These are phyloP conservation scores for Capsella rubella DNA, from an alignment of 441 rosid genomes.

Conservation along the genomic window DNA sequence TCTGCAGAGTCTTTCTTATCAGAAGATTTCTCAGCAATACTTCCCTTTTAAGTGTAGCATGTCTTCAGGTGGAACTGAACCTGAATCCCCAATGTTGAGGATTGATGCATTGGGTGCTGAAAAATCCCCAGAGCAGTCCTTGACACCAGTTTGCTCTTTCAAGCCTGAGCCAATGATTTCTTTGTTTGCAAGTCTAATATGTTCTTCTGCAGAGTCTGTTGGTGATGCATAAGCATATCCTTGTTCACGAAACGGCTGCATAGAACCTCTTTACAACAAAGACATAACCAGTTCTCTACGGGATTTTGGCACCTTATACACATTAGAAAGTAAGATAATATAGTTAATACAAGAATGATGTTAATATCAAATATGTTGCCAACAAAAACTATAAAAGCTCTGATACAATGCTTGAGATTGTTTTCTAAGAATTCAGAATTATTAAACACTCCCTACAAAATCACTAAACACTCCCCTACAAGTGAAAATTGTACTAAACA, in stretches of 20 bases:
- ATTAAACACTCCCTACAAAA: too few species aligned
- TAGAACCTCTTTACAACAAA: slow-evolving; percentile 82
- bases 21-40: neutral
- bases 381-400: neutral
- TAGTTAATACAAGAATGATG: neutral
- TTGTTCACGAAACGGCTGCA: slow-evolving; percentile 93
- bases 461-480: neutral
- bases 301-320: slow-evolving; percentile 73
- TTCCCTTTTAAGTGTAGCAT: slow-evolving; percentile 20
- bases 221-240: slow-evolving; percentile 83
- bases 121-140: slow-evolving; percentile 15
- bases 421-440: neutral
- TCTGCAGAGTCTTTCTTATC: slow-evolving; percentile 23
- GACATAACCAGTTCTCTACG: slow-evolving; percentile 83
- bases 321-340: slow-evolving; percentile 1
- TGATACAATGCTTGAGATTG: neutral
- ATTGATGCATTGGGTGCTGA: too few species aligned
- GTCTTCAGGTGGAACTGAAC: too few species aligned
- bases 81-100: too few species aligned
- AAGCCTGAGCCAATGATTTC: slow-evolving; percentile 2
- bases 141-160: neutral
- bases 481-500: neutral
- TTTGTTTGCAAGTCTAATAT: slow-evolving; percentile 2
- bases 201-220: slow-evolving; percentile 32
- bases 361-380: slow-evolving; percentile 13